phyloP scores from a whole-genome alignment of 2,329 filamentous ascomycete genomes.

The Nemania sp. region DNA sequence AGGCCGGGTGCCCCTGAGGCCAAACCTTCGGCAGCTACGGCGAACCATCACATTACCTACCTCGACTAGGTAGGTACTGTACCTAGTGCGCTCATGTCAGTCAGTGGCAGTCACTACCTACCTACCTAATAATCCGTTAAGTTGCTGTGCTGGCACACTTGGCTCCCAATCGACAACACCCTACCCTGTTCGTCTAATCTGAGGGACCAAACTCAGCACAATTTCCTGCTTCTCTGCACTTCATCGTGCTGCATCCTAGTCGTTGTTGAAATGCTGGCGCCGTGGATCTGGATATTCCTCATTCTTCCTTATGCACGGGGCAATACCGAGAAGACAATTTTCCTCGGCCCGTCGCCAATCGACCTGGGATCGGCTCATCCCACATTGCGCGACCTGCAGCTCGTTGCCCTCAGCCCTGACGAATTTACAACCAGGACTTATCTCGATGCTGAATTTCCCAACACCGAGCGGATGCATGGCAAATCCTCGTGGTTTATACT shows the following conservation, averaged over 20 bases:
- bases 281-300: constrained; percentile 20
- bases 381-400: constrained; percentile 61
- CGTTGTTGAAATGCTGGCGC: constrained; percentile 27
- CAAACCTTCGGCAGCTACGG: constrained; percentile 18
- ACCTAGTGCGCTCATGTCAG: too few relatives aligned
- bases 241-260: constrained; percentile 5
- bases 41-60: neutral
- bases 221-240: constrained; percentile 5
- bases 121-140: too few relatives aligned
- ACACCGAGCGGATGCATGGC: constrained; percentile 54
- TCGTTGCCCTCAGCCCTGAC: constrained; percentile 66
- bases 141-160: constrained; percentile 19
- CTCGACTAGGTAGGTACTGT: neutral
- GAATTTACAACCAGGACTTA: constrained; percentile 61
- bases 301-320: constrained; percentile 48
- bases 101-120: too few relatives aligned
- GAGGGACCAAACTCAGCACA: neutral
- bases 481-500: constrained; percentile 79
- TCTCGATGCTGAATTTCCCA: constrained; percentile 71
- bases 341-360: constrained; percentile 68
- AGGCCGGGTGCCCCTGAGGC: constrained; percentile 8
- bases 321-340: constrained; percentile 92
- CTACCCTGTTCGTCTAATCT: neutral
- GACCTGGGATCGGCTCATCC: constrained; percentile 59
- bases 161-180: constrained; percentile 4